phyloP scores from a whole-genome alignment of 495 filamentous ascomycete species.

The Neurospora intermedia region DNA sequence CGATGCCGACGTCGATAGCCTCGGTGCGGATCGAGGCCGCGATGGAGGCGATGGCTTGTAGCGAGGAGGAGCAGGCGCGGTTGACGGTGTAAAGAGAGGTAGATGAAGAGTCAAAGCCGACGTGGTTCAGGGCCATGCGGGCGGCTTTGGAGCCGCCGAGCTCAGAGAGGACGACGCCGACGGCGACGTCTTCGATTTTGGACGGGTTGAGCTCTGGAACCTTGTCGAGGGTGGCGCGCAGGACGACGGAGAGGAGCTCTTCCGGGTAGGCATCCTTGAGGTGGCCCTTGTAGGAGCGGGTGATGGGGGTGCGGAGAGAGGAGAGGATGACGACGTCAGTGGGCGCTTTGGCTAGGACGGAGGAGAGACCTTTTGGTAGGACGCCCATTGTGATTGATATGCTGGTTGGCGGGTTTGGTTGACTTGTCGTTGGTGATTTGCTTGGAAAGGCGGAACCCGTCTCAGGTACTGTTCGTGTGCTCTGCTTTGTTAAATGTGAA shows the following conservation, averaged over 20 bases:
- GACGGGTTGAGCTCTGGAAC: constrained; percentile 66
- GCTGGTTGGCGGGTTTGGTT: not conserved
- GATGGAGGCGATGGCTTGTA: constrained; percentile 62
- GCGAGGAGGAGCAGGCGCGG: constrained; percentile 68
- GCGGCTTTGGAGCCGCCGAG: constrained; percentile 86
- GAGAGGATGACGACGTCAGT: constrained; percentile 83
- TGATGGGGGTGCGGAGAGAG: constrained; percentile 75
- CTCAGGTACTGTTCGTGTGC: too few relatives aligned
- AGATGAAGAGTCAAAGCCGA: constrained; percentile 51
- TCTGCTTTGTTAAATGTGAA: not conserved
- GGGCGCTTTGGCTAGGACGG: constrained; percentile 71
- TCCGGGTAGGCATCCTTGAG: constrained; percentile 87
- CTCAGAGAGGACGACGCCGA: constrained; percentile 82
- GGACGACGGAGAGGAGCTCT: constrained; percentile 72
- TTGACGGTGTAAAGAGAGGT: constrained; percentile 80
- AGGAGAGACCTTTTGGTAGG: constrained; percentile 48
- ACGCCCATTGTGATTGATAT: constrained; percentile 15
- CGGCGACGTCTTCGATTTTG: constrained; percentile 65
- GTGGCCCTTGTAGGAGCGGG: constrained; percentile 68
- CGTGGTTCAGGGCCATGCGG: constrained; percentile 79
- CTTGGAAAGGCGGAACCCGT: not conserved
- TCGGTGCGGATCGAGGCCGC: constrained; percentile 61
- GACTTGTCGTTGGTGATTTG: not conserved
- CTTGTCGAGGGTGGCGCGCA: constrained; percentile 66
- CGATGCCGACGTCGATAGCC: constrained; percentile 68